Conservation (phyloP, 192 early-diverging fungal species). For the Entomortierella beljakovae region DNA sequence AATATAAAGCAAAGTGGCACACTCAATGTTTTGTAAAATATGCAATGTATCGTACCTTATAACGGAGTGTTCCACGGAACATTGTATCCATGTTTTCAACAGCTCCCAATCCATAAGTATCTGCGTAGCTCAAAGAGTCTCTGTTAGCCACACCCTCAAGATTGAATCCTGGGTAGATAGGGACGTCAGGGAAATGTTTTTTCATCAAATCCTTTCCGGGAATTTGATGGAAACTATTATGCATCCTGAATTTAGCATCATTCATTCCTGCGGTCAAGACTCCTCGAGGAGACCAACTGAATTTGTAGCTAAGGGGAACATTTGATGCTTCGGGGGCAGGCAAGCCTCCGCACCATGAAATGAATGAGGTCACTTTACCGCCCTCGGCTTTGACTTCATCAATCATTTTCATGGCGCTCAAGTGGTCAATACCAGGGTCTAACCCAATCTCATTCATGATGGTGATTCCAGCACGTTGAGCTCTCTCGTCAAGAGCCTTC, state of each 20-base stretch:
- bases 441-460: conserved; percentile 98
- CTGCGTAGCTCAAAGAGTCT: conserved; percentile 89
- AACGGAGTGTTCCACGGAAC: conserved; percentile 96
- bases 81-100: conserved; percentile 83
- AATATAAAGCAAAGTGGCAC: neutral
- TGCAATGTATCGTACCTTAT: conserved; percentile 52
- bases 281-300: conserved; percentile 94
- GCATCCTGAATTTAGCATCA: conserved; percentile 80
- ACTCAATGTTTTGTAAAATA: too few species aligned
- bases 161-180: conserved; percentile 87
- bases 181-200: conserved; percentile 76
- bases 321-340: conserved; percentile 92
- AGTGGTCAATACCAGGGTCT: conserved; percentile 98
- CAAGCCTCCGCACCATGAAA: conserved; percentile 97
- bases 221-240: conserved; percentile 68
- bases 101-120: conserved; percentile 85
- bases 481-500: conserved; percentile 77
- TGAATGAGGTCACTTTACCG: conserved; percentile 79
- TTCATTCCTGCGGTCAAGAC: conserved; percentile 93
- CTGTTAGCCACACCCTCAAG: conserved; percentile 97
- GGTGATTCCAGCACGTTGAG: conserved; percentile 83
- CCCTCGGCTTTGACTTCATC: conserved; percentile 84
- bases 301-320: conserved; percentile 96
- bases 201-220: conserved; percentile 75
- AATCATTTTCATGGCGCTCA: conserved; percentile 96